These are phyloP conservation scores for Phallus indusiatus DNA, from an alignment of 768 basidiomycete genomes.

Conservation along the genomic window DNA sequence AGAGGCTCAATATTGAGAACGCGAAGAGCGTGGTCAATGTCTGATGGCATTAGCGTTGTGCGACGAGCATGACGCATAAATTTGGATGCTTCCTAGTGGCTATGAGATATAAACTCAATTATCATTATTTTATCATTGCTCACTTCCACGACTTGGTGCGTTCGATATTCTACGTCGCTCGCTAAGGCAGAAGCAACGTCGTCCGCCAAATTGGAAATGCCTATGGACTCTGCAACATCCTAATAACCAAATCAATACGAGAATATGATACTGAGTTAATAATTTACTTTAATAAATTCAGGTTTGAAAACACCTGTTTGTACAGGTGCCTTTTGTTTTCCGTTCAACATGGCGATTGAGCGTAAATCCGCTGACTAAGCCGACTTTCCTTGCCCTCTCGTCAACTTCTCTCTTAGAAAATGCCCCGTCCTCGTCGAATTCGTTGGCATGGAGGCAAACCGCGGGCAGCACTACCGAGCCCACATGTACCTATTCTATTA, in stretches of 20 bases:
- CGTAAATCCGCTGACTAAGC: neutral
- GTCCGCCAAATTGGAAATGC: constrained; percentile 67
- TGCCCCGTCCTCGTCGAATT: constrained; percentile 4
- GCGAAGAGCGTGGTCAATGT: constrained; percentile 89
- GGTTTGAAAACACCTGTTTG: constrained; percentile 52
- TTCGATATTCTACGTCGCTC: constrained; percentile 93
- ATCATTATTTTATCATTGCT: constrained; percentile 12
- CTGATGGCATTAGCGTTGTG: constrained; percentile 80
- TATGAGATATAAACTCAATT: constrained; percentile 7
- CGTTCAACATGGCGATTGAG: constrained; percentile 22
- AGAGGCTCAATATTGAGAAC: constrained; percentile 95
- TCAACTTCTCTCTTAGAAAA: neutral
- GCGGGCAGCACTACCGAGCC: constrained; percentile 51
- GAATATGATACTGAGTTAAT: neutral
- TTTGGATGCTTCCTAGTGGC: constrained; percentile 77
- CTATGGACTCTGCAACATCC: constrained; percentile 89
- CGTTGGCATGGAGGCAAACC: constrained; percentile 3
- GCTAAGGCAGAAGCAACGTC: constrained; percentile 76
- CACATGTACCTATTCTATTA: constrained; percentile 54
- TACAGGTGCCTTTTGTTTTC: constrained; percentile 37
- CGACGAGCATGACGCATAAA: constrained; percentile 94
- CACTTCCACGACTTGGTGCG: constrained; percentile 92
- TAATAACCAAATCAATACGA: constrained; percentile 21
- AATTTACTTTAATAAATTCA: constrained; percentile 48
- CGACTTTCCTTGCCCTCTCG: neutral